Percentiles rank a stretch among this genome's conserved stretches.
These are phyloP conservation scores for Fusarium begoniae DNA, from an alignment of 2,329 filamentous ascomycete genomes.

Conservation along the genomic window DNA sequence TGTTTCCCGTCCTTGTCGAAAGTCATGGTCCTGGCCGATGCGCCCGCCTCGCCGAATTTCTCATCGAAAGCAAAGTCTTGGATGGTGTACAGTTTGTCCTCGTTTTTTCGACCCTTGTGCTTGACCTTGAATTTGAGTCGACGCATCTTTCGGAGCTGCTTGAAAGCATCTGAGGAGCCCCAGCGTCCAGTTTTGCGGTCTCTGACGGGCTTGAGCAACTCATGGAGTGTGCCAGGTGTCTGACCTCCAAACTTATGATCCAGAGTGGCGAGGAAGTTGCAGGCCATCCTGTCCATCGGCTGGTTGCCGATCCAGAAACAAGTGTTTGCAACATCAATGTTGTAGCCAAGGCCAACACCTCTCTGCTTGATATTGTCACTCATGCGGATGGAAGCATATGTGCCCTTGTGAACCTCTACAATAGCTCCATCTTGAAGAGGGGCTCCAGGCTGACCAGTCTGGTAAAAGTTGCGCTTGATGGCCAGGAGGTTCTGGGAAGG, in stretches of 20 bases:
- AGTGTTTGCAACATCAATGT: conserved; percentile 91
- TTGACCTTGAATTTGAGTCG: conserved; percentile 66
- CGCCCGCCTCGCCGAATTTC: conserved; percentile 56
- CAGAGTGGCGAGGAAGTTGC: conserved; percentile 47
- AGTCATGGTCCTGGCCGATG: conserved; percentile 59
- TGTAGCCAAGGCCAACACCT: conserved; percentile 76
- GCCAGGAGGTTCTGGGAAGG: conserved; percentile 73
- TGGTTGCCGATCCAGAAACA: conserved; percentile 76
- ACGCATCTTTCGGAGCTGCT: conserved; percentile 61
- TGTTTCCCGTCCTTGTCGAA: conserved; percentile 63
- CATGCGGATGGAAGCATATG: conserved; percentile 85
- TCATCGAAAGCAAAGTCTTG: conserved; percentile 59
- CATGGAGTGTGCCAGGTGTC: conserved; percentile 39
- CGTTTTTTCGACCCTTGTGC: conserved; percentile 57
- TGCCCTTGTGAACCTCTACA: conserved; percentile 85
- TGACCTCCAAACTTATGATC: conserved; percentile 44
- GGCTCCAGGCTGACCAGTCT: conserved; percentile 56
- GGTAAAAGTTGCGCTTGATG: conserved; percentile 88
- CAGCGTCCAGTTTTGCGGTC: conserved; percentile 32
- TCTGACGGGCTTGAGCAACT: conserved; percentile 49
- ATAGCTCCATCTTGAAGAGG: conserved; percentile 65
- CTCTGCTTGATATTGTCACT: conserved; percentile 63
- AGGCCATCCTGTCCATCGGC: conserved; percentile 50
- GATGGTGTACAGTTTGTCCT: conserved; percentile 61
- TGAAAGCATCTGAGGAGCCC: conserved; percentile 61